Evolutionary conservation across 768 basidiomycete genomes (phyloP).

Genomic region (Trametes maxima): DNA sequence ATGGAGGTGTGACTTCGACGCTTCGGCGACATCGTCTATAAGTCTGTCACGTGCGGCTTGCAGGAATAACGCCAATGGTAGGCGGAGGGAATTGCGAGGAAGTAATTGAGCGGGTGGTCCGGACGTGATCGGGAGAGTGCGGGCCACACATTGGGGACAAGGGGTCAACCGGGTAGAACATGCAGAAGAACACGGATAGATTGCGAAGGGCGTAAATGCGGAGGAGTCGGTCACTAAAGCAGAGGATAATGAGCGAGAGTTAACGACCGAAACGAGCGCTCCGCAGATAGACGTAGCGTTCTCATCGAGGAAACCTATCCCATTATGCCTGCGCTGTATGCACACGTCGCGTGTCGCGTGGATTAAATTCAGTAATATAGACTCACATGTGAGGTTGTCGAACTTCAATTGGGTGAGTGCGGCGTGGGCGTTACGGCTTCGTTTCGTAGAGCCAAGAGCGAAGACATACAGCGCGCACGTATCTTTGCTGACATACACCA

Average conservation of each 20-base stretch:
- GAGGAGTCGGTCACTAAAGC: conserved; percentile 45
- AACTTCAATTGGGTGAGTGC: conserved; percentile 44
- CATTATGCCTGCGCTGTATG: background rate
- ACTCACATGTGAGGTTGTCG: conserved; percentile 57
- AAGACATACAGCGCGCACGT: conserved; percentile 62
- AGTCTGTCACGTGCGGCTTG: conserved; percentile 59
- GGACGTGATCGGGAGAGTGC: conserved; percentile 13
- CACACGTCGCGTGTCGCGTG: background rate
- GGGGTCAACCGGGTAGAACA: conserved; percentile 45
- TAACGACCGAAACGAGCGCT: background rate
- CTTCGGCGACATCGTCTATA: conserved; percentile 55
- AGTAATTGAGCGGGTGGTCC: conserved; percentile 33
- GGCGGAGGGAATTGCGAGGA: conserved; percentile 49
- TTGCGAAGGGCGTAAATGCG: conserved; percentile 48
- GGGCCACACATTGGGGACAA: conserved; percentile 41
- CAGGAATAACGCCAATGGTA: conserved; percentile 50
- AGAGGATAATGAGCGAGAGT: conserved; percentile 3
- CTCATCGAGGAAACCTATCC: background rate
- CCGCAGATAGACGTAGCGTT: background rate
- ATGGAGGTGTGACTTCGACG: conserved; percentile 34
- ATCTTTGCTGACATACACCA: conserved; percentile 48
- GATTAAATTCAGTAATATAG: no score
- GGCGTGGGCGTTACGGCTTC: conserved; percentile 34
- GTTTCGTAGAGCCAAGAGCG: conserved; percentile 43
- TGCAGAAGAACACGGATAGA: conserved; percentile 56